Evolutionary conservation across 2,329 filamentous ascomycete genomes (phyloP).

Genomic region (Xylariaceae sp.): DNA sequence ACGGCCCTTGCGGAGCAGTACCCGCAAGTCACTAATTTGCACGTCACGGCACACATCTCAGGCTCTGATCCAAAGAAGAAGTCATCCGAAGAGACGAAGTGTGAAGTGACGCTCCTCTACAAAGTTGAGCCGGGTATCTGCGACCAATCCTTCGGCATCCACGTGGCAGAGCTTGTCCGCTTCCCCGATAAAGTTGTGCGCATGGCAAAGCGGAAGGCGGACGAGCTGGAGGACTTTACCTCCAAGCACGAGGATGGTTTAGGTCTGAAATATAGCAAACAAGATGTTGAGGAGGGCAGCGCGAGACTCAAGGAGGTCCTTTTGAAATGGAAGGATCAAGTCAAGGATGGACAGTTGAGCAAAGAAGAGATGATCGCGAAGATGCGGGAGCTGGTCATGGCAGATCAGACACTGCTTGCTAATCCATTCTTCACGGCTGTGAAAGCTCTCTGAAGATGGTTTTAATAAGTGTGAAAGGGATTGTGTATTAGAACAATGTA

Average conservation of each 20-base stretch:
- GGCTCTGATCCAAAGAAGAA: constrained; percentile 31
- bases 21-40: constrained; percentile 84
- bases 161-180: constrained; percentile 92
- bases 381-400: constrained; percentile 75
- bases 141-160: constrained; percentile 97
- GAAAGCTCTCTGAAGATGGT: constrained; percentile 45
- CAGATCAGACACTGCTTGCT: constrained; percentile 59
- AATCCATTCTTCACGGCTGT: constrained; percentile 70
- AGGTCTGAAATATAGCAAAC: constrained; percentile 63
- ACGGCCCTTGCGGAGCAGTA: constrained; percentile 86
- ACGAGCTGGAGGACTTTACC: constrained; percentile 95
- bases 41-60: constrained; percentile 91
- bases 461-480: no score
- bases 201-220: constrained; percentile 98
- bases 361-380: constrained; percentile 73
- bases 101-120: constrained; percentile 92
- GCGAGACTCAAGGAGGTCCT: constrained; percentile 79
- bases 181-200: constrained; percentile 97
- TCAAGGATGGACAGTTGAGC: constrained; percentile 55
- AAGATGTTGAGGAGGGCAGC: constrained; percentile 88
- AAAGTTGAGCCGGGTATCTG: constrained; percentile 94
- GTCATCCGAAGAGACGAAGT: constrained; percentile 47
- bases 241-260: constrained; percentile 62
- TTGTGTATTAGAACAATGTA: no score
- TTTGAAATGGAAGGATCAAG: constrained; percentile 79